A percentile compares a stretch with the other conserved stretches of the same genome.
Conservation (phyloP, 768 basidiomycete genomes). For the Terana coerulea region DNA sequence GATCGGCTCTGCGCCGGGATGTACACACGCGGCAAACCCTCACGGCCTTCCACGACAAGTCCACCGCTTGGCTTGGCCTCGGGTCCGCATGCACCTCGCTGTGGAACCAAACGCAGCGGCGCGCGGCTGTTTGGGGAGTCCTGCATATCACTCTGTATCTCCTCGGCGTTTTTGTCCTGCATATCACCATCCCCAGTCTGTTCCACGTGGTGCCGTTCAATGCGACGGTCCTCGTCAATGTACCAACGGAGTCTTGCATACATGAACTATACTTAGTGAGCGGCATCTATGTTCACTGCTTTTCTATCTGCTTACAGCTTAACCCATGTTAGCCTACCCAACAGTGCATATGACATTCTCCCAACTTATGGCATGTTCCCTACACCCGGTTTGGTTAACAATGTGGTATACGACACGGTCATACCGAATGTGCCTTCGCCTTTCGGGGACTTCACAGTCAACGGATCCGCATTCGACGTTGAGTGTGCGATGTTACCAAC, state of each 20-base stretch:
- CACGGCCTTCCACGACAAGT: too few species aligned
- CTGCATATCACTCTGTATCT: not conserved
- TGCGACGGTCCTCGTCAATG: not conserved
- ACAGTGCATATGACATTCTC: too few species aligned
- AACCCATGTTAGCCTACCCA: too few species aligned
- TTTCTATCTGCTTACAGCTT: too few species aligned
- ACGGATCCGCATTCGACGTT: not conserved
- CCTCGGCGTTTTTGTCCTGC: not conserved
- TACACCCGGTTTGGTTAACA: not conserved
- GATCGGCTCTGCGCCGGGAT: too few species aligned
- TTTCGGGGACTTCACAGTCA: not conserved
- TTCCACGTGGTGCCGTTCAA: not conserved
- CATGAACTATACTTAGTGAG: too few species aligned
- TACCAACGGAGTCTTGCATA: not conserved
- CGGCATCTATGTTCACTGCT: too few species aligned
- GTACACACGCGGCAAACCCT: too few species aligned
- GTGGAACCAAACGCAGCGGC: not conserved
- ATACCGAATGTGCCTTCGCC: not conserved
- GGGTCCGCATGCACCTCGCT: not conserved
- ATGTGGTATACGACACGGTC: constrained; percentile 4
- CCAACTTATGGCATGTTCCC: not conserved
- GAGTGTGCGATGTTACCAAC: not conserved
- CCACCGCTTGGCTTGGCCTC: too few species aligned
- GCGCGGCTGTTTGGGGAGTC: not conserved
- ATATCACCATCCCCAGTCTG: not conserved